Evolutionary conservation across 148 eudicot species (phyloP).

Genomic region (Rhododendron ovatum): DNA sequence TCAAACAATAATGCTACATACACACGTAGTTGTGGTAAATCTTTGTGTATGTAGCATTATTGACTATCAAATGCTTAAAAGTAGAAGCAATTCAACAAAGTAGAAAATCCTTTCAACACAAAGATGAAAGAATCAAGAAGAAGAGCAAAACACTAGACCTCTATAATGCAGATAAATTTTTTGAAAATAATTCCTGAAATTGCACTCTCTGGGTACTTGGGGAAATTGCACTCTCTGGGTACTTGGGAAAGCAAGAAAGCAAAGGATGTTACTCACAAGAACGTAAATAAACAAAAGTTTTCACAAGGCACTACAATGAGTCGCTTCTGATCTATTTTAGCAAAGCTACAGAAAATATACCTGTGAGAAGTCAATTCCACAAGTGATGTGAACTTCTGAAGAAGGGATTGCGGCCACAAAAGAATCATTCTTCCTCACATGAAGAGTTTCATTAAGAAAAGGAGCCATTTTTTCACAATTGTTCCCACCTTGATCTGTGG

Average conservation of each 20-base stretch:
- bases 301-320: not conserved
- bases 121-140: not conserved
- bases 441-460: conserved; percentile 53
- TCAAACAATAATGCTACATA: too few relatives aligned
- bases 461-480: conserved; percentile 68
- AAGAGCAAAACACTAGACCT: not conserved
- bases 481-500: conserved; percentile 48
- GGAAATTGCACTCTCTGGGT: not conserved
- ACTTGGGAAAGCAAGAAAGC: not conserved
- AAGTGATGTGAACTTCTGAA: conserved; percentile 41
- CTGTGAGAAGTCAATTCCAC: conserved; percentile 78
- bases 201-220: not conserved
- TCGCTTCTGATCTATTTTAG: not conserved
- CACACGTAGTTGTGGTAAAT: too few relatives aligned
- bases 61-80: not conserved
- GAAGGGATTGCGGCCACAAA: conserved; percentile 81
- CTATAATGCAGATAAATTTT: not conserved
- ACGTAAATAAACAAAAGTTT: not conserved
- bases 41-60: too few relatives aligned
- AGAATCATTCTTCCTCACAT: conserved; percentile 62
- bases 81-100: not conserved
- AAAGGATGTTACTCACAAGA: not conserved
- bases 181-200: not conserved
- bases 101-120: not conserved
- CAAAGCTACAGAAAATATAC: conserved; percentile 22